Evolutionary conservation across 2,329 filamentous ascomycete species (phyloP), one percentile per base, ranked within the genome.

Genomic region (Penicillium freii): DNA sequence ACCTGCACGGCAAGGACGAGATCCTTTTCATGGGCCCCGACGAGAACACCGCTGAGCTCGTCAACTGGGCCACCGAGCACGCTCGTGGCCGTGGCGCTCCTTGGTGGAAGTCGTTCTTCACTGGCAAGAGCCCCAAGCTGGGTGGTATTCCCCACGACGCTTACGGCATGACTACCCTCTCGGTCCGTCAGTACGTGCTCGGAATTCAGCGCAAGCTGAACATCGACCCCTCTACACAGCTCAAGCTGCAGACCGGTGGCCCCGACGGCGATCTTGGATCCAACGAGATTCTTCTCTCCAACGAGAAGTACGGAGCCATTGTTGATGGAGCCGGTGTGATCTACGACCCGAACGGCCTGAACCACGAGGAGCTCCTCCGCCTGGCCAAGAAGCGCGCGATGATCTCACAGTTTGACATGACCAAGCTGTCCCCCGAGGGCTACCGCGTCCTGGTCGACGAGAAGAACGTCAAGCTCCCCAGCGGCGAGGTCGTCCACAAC

Each of bases 101-200:
- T 29, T 99, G 93, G 91, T 99, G 94, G 94, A 99, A 99, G 82
- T 99, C 94, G 0, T 99, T 99, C 85, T 99, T 99, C 83, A 99
- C 94, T 2, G 94, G 94, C 71, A 99, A 99, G 83, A 96, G 91
- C 66, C 94, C 92, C 52, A 94, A 90, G 77, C 84, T 99, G 15
- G 94, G 94, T 62, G 94, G 94, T 72, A 99, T 99, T 66, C 94
- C 94, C 38, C 94, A 99, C 76, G 94, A 99, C 74, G 79, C 82
- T 40, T 99, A 99, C 71, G 94, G 94, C 69, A 99, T 99, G 94
- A 99, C 94, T 0, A 97, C 94, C 0, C 79, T 97, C 56, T 97
- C 92, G 6, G 93, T 99, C 49, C 91, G 94, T 45, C 91, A 99
- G 77, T 99, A 95, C 68, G 90, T 99, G 64, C 86, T 92, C 70